phyloP scores from a whole-genome alignment of 176 grass and related monocot genomes.

The Paspalum notatum region DNA sequence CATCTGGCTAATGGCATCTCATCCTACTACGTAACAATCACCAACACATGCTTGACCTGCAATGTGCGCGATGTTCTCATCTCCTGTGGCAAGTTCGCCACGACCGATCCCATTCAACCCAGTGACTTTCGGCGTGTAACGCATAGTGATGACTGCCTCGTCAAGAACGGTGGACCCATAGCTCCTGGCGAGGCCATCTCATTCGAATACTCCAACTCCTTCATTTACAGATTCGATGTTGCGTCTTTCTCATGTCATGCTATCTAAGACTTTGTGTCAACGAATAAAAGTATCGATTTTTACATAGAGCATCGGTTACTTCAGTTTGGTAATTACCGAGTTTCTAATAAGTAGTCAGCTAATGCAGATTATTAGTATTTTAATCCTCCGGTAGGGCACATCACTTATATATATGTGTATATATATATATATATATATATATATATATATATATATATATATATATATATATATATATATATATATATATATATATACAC shows the following conservation, averaged over 20 bases:
- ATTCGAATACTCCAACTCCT: constrained; percentile 4
- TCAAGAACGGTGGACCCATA: background rate
- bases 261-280: too few species aligned
- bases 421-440: too few species aligned
- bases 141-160: constrained; percentile 3
- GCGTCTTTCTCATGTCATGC: background rate
- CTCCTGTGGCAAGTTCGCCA: background rate
- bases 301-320: too few species aligned
- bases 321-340: too few species aligned
- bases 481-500: too few species aligned
- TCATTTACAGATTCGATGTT: background rate
- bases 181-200: background rate
- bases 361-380: too few species aligned
- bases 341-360: too few species aligned
- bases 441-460: too few species aligned
- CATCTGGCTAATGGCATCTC: background rate
- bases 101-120: background rate
- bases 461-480: too few species aligned
- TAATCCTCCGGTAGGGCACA: too few species aligned
- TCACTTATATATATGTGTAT: too few species aligned
- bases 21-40: background rate
- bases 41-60: background rate
- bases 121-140: background rate
- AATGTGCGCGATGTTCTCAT: constrained; percentile 6
- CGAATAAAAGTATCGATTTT: too few species aligned